Conservation (phyloP, 129 eudicot species). For the Gnaphalium uliginosum region DNA sequence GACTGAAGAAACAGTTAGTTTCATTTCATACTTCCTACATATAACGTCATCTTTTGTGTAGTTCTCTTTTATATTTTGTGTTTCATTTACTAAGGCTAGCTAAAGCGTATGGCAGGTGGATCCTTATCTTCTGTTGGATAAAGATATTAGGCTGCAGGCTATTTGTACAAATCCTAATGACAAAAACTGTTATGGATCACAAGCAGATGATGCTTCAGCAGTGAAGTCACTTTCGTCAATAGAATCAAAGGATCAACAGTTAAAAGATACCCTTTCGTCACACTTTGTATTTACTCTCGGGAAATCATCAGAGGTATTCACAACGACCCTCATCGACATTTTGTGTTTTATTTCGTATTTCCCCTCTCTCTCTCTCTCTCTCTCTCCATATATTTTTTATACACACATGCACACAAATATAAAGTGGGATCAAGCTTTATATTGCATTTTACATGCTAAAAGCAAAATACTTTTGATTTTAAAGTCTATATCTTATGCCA, state of each 20-base stretch:
- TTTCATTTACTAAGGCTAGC: constrained; percentile 14
- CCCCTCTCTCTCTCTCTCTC: no score
- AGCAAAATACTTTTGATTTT: no score
- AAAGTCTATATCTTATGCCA: no score
- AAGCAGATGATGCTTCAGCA: constrained; percentile 54
- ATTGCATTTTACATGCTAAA: no score
- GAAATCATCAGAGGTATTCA: constrained; percentile 58
- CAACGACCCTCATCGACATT: no score
- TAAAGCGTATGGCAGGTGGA: constrained; percentile 55
- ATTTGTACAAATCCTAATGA: constrained; percentile 29
- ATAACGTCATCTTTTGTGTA: constrained; percentile 9
- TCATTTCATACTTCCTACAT: constrained; percentile 22
- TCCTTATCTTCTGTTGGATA: constrained; percentile 73
- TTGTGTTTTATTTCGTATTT: background rate
- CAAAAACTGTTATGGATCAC: constrained; percentile 45
- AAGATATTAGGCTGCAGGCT: constrained; percentile 56
- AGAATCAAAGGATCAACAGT: constrained; percentile 38
- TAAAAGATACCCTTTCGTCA: constrained; percentile 46
- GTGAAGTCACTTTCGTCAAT: constrained; percentile 46
- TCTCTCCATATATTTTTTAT: no score
- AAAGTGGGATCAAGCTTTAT: no score
- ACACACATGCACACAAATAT: no score
- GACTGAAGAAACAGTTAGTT: constrained; percentile 65
- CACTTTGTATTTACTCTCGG: constrained; percentile 45
- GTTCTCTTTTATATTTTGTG: background rate